Percentiles rank a stretch among this genome's conserved stretches.
phyloP scores from a whole-genome alignment of 106 monocot species.

The Dendrobium catenatum region DNA sequence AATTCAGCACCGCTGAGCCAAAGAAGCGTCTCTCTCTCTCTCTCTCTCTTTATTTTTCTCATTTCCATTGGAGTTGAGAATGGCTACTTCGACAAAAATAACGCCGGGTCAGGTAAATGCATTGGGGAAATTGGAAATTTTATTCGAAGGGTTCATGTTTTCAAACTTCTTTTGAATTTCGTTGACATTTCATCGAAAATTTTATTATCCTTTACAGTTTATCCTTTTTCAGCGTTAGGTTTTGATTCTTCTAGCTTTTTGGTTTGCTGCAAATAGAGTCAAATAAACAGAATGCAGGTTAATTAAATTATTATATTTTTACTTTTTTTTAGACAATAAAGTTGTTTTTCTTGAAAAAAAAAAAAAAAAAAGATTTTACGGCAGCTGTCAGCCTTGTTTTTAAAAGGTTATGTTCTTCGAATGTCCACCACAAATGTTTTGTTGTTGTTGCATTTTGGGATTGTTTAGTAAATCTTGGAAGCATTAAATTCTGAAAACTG shows the following conservation, averaged over 20 bases:
- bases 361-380: no score
- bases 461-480: background rate
- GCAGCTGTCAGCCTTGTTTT: no score
- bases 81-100: background rate
- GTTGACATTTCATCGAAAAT: background rate
- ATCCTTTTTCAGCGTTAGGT: background rate
- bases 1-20: background rate
- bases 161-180: background rate
- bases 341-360: no score
- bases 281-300: background rate
- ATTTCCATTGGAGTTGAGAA: background rate
- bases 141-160: background rate
- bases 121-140: background rate
- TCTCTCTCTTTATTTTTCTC: background rate
- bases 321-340: no score
- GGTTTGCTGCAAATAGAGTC: background rate
- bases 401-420: no score
- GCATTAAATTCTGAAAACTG: background rate
- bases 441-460: no score
- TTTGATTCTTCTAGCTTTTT: background rate
- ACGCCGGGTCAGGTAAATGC: constrained; percentile 4
- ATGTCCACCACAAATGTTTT: no score
- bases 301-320: no score
- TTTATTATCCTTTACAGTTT: background rate
- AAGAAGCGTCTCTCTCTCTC: background rate